These are phyloP conservation scores for Gnomoniopsis smithogilvyi DNA, from an alignment of 2,329 filamentous ascomycete species.

Conservation along the genomic window DNA sequence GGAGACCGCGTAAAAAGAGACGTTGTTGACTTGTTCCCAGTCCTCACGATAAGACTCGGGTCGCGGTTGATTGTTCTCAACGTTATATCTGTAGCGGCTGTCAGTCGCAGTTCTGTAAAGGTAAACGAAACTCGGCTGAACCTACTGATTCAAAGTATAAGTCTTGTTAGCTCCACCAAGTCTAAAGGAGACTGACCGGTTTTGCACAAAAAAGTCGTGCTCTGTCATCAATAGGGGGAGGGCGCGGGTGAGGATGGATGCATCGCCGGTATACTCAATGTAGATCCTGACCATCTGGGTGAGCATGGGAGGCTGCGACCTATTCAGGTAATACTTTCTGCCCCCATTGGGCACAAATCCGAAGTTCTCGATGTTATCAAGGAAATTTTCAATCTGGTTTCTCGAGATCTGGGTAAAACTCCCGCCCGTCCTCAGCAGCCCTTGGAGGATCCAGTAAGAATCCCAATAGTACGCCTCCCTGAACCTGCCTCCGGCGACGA, in stretches of 20 bases:
- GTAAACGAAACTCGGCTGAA: background rate
- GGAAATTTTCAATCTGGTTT: conserved; percentile 68
- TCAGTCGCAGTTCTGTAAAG: background rate
- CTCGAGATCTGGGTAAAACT: conserved; percentile 60
- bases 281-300: conserved; percentile 65
- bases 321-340: conserved; percentile 65
- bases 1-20: conserved; percentile 56
- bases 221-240: conserved; percentile 62
- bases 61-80: conserved; percentile 62
- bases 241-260: conserved; percentile 55
- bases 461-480: conserved; percentile 72
- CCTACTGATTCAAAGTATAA: conserved; percentile 55
- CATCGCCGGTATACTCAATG: conserved; percentile 62
- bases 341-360: conserved; percentile 68
- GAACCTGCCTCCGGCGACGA: conserved; percentile 70
- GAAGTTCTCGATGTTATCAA: conserved; percentile 61
- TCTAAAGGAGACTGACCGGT: conserved; percentile 54
- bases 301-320: conserved; percentile 64
- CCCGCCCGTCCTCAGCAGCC: conserved; percentile 61
- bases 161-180: conserved; percentile 38
- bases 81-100: conserved; percentile 43
- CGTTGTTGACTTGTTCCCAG: conserved; percentile 62
- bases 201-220: conserved; percentile 59
- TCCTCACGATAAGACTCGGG: conserved; percentile 67
- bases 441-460: conserved; percentile 66